phyloP scores from a whole-genome alignment of 768 basidiomycete genomes.

The Naganishia kalamii region DNA sequence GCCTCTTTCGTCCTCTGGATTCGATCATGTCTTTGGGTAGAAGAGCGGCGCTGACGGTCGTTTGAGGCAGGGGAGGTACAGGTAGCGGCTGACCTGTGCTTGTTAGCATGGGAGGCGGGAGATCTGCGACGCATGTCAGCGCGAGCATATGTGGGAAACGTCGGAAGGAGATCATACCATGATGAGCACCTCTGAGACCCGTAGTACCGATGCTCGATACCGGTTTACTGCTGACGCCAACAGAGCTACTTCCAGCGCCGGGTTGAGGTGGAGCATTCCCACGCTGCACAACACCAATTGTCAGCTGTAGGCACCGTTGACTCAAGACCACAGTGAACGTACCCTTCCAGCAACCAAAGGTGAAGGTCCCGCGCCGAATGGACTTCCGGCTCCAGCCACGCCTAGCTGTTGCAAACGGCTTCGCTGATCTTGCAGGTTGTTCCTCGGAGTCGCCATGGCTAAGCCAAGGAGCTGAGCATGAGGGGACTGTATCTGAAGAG shows the following conservation, averaged over 20 bases:
- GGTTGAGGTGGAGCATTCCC: not conserved
- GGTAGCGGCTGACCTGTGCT: constrained; percentile 1
- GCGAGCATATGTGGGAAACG: not conserved
- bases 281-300: not conserved
- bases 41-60: not conserved
- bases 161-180: not conserved
- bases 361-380: constrained; percentile 6
- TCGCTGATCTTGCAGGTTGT: constrained; percentile 24
- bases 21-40: not conserved
- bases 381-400: not conserved
- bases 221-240: not conserved
- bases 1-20: constrained; percentile 12
- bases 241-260: not conserved
- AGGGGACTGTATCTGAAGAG: not conserved
- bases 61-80: not conserved
- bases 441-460: constrained; percentile 22
- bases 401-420: constrained; percentile 14
- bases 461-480: not conserved
- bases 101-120: not conserved
- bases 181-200: not conserved
- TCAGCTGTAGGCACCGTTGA: too few relatives aligned
- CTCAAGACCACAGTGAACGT: not conserved
- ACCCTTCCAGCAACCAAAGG: not conserved
- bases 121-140: constrained; percentile 14
- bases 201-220: not conserved